A percentile compares a stretch with the other conserved stretches of the same genome.
Conservation (phyloP, 306 rosid species). For the Quillaja saponaria region DNA sequence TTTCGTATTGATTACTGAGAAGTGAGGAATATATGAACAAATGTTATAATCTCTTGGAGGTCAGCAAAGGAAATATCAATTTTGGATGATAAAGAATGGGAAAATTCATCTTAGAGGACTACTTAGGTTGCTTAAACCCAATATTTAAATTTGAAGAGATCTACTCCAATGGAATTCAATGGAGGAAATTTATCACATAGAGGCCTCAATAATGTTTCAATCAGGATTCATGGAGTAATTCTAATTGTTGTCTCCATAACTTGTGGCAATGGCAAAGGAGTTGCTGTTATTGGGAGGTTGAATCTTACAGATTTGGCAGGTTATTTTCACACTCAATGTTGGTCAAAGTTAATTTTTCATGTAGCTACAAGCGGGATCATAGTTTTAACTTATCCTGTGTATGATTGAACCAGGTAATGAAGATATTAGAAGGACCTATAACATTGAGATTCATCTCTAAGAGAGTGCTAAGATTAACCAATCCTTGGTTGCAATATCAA, state of each 20-base stretch:
- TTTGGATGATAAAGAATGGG: slow-evolving; percentile 83
- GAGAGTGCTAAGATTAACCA: slow-evolving; percentile 96
- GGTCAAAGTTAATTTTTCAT: slow-evolving; percentile 14
- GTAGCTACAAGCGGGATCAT: slow-evolving; percentile 14
- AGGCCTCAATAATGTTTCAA: slow-evolving; percentile 83
- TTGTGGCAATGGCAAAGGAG: slow-evolving; percentile 35
- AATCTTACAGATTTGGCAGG: slow-evolving; percentile 98
- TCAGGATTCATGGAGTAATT: slow-evolving; percentile 94
- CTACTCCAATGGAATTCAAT: slow-evolving; percentile 63
- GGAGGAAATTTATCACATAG: slow-evolving; percentile 86
- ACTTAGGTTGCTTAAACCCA: slow-evolving; percentile 55
- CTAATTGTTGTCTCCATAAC: slow-evolving; percentile 69
- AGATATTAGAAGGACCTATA: slow-evolving; percentile 88
- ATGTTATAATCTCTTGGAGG: slow-evolving; percentile 85
- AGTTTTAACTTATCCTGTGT: slow-evolving; percentile 11
- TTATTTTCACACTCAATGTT: slow-evolving; percentile 26
- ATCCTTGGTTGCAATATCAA: slow-evolving; percentile 83
- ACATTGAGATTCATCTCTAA: slow-evolving; percentile 89
- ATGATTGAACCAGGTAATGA: slow-evolving; percentile 70
- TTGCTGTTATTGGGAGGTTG: slow-evolving; percentile 63
- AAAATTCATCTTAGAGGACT: slow-evolving; percentile 83
- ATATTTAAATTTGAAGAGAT: slow-evolving; percentile 65
- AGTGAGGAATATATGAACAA: slow-evolving; percentile 88
- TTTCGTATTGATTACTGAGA: too few relatives aligned
- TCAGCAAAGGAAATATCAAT: slow-evolving; percentile 70